Base-by-base conservation (phyloP, 1,284 basidiomycete species). In the Vanrija humicola region DNA sequence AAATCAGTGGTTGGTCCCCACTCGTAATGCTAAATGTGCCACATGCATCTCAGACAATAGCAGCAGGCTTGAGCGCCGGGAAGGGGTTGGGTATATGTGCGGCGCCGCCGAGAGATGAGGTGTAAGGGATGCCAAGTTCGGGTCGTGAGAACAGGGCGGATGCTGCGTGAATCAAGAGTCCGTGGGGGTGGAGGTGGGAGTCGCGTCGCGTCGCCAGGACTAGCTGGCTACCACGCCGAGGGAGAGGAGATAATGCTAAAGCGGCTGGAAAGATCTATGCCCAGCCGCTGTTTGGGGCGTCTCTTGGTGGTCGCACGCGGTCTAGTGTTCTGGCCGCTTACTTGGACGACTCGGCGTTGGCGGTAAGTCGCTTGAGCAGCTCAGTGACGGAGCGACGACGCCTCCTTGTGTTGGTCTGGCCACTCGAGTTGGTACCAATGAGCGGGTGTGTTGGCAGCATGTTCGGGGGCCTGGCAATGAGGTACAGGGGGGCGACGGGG, bases 391-490 rank as follows among this genome's bases (percentile, higher is more conserved):
- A 28, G 25, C 34, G 34, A 34, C 34, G 34, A 34, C 34, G 34
- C 12, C 34, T 34, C 34, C 34, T 34, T 34, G 34, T 34, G 9
- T 8, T 12, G 34, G 34, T 40, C 49, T 50, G 48, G 40, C 54
- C 21, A 65, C 69, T 65, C 52, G 69, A 70, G 64, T 77, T 78
- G 38, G 67, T 69, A 50, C 77, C 77, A 18, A 71, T 73, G 19
- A 78, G 63, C 43, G 66, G 44, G 46, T 70, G 65, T 14, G 77
- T 77, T 7, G 77, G 77, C 39, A 77, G 66, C 77, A 78, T 78
- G 71, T 75, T 76, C 51, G 76, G 76, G 19, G 77, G 77, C 43
- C 64, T 64, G 38, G 70, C 69, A 42, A 62, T 55, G 50, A 76
- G 65, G 67, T 73, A 75, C 64, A 77, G 62, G 16, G 71, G 72